phyloP scores from a whole-genome alignment of 2,329 filamentous ascomycete genomes.

The Aspergillus nomiae region DNA sequence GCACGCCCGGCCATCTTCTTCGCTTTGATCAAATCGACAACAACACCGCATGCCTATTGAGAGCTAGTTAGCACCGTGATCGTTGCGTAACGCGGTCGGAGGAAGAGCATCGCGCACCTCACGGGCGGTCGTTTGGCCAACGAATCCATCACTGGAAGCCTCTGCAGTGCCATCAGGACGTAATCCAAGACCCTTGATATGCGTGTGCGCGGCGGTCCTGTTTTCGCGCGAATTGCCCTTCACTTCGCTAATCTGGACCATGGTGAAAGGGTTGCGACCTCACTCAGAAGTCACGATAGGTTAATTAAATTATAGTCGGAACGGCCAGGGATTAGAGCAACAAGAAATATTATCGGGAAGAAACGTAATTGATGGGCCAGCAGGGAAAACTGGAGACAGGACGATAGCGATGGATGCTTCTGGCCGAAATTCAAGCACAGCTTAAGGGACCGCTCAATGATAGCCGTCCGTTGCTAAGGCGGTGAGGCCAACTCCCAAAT shows the following conservation, averaged over 20 bases:
- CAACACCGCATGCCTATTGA: constrained; percentile 81
- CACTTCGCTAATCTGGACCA: constrained; percentile 92
- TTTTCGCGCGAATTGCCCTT: constrained; percentile 94
- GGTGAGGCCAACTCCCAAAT: constrained; percentile 38
- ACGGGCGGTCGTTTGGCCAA: constrained; percentile 83
- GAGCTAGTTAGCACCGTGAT: constrained; percentile 16
- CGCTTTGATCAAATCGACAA: constrained; percentile 91
- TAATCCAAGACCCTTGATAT: constrained; percentile 93
- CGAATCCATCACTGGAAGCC: constrained; percentile 76
- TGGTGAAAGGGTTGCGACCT: constrained; percentile 44
- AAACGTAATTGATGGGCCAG: constrained; percentile 13
- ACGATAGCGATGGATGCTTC: constrained; percentile 23
- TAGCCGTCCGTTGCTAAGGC: constrained; percentile 29
- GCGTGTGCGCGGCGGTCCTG: constrained; percentile 93
- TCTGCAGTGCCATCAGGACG: constrained; percentile 85
- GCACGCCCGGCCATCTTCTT: constrained; percentile 98
- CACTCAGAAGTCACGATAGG: constrained; percentile 23
- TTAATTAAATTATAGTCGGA: neutral
- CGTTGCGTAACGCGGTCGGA: neutral
- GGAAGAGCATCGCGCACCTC: constrained; percentile 62
- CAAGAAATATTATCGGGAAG: constrained; percentile 4
- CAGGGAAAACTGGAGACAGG: constrained; percentile 8
- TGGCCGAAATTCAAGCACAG: constrained; percentile 36
- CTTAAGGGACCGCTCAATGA: constrained; percentile 36
- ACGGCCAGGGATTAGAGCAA: neutral